phyloP scores from a whole-genome alignment of 1,284 basidiomycete species.

The Megacollybia platyphylla region DNA sequence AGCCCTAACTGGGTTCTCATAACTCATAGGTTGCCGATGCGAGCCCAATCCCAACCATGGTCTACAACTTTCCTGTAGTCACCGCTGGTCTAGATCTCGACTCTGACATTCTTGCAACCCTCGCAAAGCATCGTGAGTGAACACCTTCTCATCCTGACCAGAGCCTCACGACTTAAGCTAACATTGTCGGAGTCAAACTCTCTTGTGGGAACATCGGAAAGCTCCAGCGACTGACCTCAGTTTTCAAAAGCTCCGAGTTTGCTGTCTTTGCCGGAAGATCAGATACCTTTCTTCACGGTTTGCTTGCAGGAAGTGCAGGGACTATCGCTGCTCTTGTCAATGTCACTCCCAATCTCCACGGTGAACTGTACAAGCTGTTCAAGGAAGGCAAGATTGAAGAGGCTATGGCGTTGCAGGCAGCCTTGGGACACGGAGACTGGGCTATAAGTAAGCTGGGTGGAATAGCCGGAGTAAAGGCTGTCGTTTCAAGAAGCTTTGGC shows the following conservation, averaged over 20 bases:
- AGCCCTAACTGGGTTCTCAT: slow-evolving; percentile 9
- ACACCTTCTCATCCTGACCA: too few relatives aligned
- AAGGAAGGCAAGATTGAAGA: slow-evolving; percentile 47
- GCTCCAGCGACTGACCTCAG: slow-evolving; percentile 59
- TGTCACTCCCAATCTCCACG: slow-evolving; percentile 65
- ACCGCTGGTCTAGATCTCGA: slow-evolving; percentile 82
- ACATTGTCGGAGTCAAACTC: slow-evolving; percentile 82
- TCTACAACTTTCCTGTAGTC: slow-evolving; percentile 83
- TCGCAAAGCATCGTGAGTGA: slow-evolving; percentile 48
- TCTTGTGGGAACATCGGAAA: slow-evolving; percentile 83
- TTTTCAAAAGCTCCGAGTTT: slow-evolving; percentile 37
- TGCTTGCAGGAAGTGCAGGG: slow-evolving; percentile 58
- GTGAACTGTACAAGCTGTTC: slow-evolving; percentile 44
- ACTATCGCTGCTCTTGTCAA: slow-evolving; percentile 70
- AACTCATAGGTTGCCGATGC: slow-evolving; percentile 58
- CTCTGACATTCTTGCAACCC: slow-evolving; percentile 64
- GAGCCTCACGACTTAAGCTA: slow-evolving; percentile 19
- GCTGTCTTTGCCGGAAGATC: slow-evolving; percentile 54
- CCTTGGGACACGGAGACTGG: slow-evolving; percentile 66
- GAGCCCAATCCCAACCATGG: slow-evolving; percentile 76
- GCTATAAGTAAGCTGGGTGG: slow-evolving; percentile 60
- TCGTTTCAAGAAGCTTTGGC: slow-evolving; percentile 56
- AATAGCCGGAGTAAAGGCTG: slow-evolving; percentile 58
- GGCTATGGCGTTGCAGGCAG: slow-evolving; percentile 57
- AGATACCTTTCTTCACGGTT: slow-evolving; percentile 56